These are phyloP conservation scores for Nicotiana knightiana DNA, from an alignment of 257 asterid genomes.

Conservation along the genomic window DNA sequence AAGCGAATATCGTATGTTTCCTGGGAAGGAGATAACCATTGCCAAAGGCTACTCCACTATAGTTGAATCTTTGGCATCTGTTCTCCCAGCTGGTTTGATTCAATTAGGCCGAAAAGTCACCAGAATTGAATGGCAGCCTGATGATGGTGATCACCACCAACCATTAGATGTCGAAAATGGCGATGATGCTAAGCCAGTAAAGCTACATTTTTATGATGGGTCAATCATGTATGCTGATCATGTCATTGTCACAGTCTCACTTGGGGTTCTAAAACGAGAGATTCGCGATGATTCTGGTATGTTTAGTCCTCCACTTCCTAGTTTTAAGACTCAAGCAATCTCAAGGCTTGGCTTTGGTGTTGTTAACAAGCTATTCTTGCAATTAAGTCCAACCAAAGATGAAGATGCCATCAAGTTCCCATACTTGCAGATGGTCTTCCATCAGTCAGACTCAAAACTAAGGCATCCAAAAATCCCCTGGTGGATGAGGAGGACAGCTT, in stretches of 20 bases:
- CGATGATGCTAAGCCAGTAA: constrained; percentile 39
- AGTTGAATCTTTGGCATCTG: constrained; percentile 54
- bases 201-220: constrained; percentile 63
- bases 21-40: constrained; percentile 78
- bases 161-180: constrained; percentile 12
- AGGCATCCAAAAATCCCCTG: constrained; percentile 30
- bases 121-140: constrained; percentile 53
- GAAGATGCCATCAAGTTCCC: constrained; percentile 34
- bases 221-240: constrained; percentile 61
- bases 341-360: constrained; percentile 75
- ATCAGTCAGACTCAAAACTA: constrained; percentile 33
- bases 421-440: constrained; percentile 63
- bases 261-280: constrained; percentile 70
- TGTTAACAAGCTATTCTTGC: constrained; percentile 77
- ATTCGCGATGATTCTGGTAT: constrained; percentile 30
- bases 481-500: constrained; percentile 73
- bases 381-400: constrained; percentile 19
- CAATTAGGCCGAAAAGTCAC: constrained; percentile 54
- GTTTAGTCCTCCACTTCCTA: constrained; percentile 66
- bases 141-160: background rate
- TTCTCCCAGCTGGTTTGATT: constrained; percentile 55
- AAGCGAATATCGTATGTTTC: constrained; percentile 61
- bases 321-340: constrained; percentile 51
- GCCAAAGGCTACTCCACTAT: constrained; percentile 66
- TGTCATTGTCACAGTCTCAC: constrained; percentile 73